Base-by-base conservation (phyloP, 2,329 filamentous ascomycete genomes). In the Septoria petroselini region DNA sequence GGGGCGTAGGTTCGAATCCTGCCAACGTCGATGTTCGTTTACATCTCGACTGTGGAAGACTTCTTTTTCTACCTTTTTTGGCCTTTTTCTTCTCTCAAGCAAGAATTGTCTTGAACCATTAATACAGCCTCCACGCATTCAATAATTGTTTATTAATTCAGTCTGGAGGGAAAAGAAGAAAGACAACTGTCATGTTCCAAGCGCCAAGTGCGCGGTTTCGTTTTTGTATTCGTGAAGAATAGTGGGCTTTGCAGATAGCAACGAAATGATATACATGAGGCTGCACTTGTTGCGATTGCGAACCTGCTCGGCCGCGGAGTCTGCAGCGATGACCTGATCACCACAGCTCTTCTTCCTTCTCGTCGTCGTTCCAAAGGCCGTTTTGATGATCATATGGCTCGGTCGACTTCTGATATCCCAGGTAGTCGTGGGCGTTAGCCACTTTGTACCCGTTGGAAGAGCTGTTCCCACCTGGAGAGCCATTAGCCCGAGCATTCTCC, bases 391-490 rank as follows among this genome's bases (percentile, higher is more conserved):
- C 60, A 51, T 62, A 62, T 4, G 53, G 49, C 49, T 57, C 55
- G 47, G 59, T 51, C 37, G 62, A 58, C 41, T 64, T 62, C 11
- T 59, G 57, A 44, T 67, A 65, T 11, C 65, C 66, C 41, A 68
- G 46, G 54, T 68, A 68, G 34, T 68, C 65, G 43, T 66, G 59
- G 37, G 61, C 61, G 45, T 53, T 61, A 12, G 64, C 60, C 15
- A 68, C 65, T 42, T 61, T 64, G 46, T 68, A 68, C n/a, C 61
- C 61, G 19, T 42, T 41, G 33, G 33, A 46, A 47, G 50, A 52
- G 40, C 35, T 38, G 41, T 42, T 44, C 21, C 48, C 52, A 34
- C 43, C 50, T 42, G 50, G 15, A 41, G 43, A 55, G 38, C 54
- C 52, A 37, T 58, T 60, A 19, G 50, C 48, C 21, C 58, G 52